These are phyloP conservation scores for Leucogyrophana mollusca DNA, from an alignment of 768 basidiomycete genomes.

Conservation along the genomic window DNA sequence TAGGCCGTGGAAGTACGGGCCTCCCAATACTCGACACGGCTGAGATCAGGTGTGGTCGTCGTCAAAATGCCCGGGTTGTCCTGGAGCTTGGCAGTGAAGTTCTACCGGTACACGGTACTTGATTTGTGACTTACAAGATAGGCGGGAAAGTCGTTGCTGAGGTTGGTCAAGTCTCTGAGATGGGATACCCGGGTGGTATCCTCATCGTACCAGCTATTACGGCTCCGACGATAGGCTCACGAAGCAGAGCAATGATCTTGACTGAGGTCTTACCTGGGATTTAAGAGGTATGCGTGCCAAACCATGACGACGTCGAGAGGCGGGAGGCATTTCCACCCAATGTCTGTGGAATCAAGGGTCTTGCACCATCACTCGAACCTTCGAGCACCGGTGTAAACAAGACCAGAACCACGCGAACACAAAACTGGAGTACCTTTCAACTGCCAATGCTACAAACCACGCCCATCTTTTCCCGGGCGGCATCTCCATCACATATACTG, in stretches of 20 bases:
- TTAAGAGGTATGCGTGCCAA: background rate
- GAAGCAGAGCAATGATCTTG: no score
- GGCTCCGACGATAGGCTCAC: no score
- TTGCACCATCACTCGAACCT: background rate
- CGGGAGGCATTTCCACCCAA: background rate
- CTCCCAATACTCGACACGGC: slow-evolving; percentile 6
- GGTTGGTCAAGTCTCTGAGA: no score
- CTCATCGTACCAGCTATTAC: no score
- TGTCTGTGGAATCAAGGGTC: background rate
- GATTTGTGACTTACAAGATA: no score
- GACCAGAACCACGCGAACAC: no score
- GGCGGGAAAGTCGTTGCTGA: no score
- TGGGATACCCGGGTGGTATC: no score
- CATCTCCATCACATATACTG: background rate
- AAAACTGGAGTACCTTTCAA: background rate
- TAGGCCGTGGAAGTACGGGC: slow-evolving; percentile 14
- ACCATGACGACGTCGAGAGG: slow-evolving; percentile 1
- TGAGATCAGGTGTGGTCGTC: background rate
- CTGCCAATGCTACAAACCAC: background rate
- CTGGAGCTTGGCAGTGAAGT: background rate
- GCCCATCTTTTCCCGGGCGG: background rate
- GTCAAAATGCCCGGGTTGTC: background rate
- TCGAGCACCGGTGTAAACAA: no score
- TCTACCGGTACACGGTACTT: no score
- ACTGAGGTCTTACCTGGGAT: background rate